These are phyloP conservation scores for Salicornia ramosissima DNA, from an alignment of 148 eudicot species.

Conservation along the genomic window DNA sequence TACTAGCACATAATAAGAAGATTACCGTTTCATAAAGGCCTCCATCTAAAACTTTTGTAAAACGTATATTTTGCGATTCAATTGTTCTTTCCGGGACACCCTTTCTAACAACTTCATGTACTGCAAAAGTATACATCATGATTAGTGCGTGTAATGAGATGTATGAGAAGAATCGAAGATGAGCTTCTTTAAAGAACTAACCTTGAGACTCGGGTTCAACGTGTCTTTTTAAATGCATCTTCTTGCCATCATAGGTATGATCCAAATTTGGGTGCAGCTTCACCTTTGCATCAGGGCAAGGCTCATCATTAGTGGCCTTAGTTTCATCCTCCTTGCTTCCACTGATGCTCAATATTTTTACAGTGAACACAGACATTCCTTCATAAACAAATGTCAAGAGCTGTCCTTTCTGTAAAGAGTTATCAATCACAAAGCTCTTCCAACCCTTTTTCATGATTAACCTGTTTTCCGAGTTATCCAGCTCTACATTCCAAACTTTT, in stretches of 20 bases:
- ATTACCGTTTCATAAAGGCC: background rate
- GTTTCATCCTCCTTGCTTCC: slow-evolving; percentile 14
- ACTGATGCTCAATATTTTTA: slow-evolving; percentile 14
- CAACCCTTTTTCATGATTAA: slow-evolving; percentile 21
- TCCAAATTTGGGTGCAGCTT: slow-evolving; percentile 2
- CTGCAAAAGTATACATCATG: background rate
- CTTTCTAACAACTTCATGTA: background rate
- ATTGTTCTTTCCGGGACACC: background rate
- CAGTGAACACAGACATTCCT: background rate
- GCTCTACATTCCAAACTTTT: slow-evolving; percentile 16
- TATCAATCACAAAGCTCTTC: slow-evolving; percentile 11
- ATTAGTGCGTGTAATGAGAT: too few relatives aligned
- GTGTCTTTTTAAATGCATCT: background rate
- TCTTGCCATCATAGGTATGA: background rate
- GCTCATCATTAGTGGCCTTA: background rate
- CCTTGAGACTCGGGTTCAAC: slow-evolving; percentile 1
- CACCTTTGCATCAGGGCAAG: background rate
- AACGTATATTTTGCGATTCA: background rate
- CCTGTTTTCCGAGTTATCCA: background rate
- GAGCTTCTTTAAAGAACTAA: background rate
- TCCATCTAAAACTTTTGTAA: background rate
- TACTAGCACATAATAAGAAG: background rate
- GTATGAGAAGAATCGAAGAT: background rate
- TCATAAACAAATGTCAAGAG: slow-evolving; percentile 8
- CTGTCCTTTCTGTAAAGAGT: slow-evolving; percentile 15